phyloP scores from a whole-genome alignment of 208 protist genomes.

The Naegleria lovaniensis region DNA sequence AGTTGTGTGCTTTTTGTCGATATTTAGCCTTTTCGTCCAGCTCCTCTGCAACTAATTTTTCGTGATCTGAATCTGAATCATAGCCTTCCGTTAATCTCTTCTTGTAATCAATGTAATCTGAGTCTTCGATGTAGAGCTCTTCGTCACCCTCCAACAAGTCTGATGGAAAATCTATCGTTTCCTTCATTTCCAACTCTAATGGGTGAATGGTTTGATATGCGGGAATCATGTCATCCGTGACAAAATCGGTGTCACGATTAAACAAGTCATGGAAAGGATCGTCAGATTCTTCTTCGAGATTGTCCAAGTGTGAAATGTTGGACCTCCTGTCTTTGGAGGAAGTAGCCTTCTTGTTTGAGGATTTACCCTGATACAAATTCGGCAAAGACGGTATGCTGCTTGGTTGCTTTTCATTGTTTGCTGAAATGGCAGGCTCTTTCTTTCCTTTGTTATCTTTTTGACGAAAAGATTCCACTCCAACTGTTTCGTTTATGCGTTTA shows the following conservation, averaged over 20 bases:
- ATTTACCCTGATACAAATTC: not conserved
- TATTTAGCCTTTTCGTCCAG: not conserved
- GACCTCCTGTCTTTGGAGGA: not conserved
- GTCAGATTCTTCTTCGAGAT: not conserved
- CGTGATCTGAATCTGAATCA: not conserved
- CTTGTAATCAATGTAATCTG: not conserved
- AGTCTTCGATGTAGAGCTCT: not conserved
- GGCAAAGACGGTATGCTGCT: not conserved
- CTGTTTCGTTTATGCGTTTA: no score
- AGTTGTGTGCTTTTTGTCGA: not conserved
- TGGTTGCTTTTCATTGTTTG: not conserved
- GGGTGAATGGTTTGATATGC: not conserved
- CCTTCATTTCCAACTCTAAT: not conserved
- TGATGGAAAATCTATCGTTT: not conserved
- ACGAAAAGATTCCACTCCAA: no score
- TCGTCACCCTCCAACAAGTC: not conserved
- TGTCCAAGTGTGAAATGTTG: no score
- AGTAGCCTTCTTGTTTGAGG: not conserved
- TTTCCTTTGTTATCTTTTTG: no score
- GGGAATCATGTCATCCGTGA: not conserved
- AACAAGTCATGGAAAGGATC: not conserved
- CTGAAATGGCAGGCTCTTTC: no score
- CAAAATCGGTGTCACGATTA: not conserved
- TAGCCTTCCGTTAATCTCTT: not conserved
- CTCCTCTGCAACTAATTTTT: not conserved